Evolutionary conservation across 768 basidiomycete genomes (phyloP), one percentile per base, ranked within the genome.

Genomic region (Paxillus involutus): DNA sequence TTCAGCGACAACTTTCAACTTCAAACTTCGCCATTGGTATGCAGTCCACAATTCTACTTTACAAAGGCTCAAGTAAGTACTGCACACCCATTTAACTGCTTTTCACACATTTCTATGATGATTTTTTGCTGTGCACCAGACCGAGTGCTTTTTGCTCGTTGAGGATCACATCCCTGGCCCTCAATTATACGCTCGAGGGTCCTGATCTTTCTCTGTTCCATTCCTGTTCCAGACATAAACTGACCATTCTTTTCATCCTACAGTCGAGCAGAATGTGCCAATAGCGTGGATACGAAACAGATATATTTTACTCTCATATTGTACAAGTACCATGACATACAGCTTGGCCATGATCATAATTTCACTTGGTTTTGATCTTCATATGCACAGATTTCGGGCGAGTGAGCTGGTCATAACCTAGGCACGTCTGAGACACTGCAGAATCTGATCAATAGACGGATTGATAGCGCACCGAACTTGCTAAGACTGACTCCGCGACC

Each of bases 401-500:
- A 14, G 91, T 94, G 19, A 94, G 77, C 61, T 93, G 91, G 65
- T 93, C 90, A 64, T 89, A 94, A 0, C 91, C 91, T 91, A 24
- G 46, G 21, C n/a, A 48, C 3, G 10, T 35, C 44, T n/a, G 30
- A 24, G n/a, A 36, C 6, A 44, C 13, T 16, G n/a, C 1, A 48
- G 41, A 33, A 59, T 42, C 11, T 55, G 40, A n/a, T 47, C 6
- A 45, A 16, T 41, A 16, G 36, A 36, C 44, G 42, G n/a, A 24
- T n/a, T 4, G n/a, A 47, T 13, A 10, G 60, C 83, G 52, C 52
- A 92, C 94, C 95, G 59, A 91, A 94, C 65, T 88, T 86, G 67
- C 91, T 93, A 61, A 98, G 73, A 63, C 91, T 94, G 55, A 98
- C 76, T 1, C 96, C 97, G 29, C 94, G 77, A 24, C 97, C 97